Conservation (phyloP, 2,329 filamentous ascomycete species). For the Arthrobotrys sphaeroides region DNA sequence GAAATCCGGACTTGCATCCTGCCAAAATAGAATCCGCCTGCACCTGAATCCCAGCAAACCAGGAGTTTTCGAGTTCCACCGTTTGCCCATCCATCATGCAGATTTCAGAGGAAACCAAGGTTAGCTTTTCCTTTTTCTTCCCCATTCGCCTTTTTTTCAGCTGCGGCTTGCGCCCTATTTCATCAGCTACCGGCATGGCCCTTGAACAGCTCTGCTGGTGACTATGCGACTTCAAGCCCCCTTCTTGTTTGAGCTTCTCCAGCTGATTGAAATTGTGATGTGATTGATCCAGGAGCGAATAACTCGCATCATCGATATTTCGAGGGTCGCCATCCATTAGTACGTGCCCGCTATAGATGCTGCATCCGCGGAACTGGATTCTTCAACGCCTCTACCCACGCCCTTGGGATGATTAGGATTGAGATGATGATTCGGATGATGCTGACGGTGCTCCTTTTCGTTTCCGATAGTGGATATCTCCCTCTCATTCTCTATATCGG, state of each 20-base stretch:
- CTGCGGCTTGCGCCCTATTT: slow-evolving; percentile 21
- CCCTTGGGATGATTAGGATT: slow-evolving; percentile 11
- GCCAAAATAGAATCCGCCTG: slow-evolving; percentile 6
- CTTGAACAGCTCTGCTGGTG: slow-evolving; percentile 10
- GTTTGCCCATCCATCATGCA: slow-evolving; percentile 29
- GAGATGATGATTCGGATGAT: no score
- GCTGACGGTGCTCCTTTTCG: slow-evolving; percentile 17
- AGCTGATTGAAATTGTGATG: slow-evolving; percentile 33
- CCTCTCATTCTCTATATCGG: slow-evolving; percentile 53
- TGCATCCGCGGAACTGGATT: slow-evolving; percentile 27
- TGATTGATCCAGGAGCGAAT: slow-evolving; percentile 51
- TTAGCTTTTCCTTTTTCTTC: slow-evolving; percentile 12
- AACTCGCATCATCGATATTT: slow-evolving; percentile 52
- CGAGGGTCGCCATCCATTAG: slow-evolving; percentile 52
- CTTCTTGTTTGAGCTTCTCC: neutral
- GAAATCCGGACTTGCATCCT: slow-evolving; percentile 30
- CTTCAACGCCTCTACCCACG: slow-evolving; percentile 3
- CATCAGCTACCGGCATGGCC: slow-evolving; percentile 25
- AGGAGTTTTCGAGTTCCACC: slow-evolving; percentile 9
- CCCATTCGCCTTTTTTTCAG: slow-evolving; percentile 14
- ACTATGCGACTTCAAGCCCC: slow-evolving; percentile 13
- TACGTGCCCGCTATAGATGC: slow-evolving; percentile 36
- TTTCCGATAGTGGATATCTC: slow-evolving; percentile 42
- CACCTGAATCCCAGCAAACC: slow-evolving; percentile 16
- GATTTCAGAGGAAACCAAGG: slow-evolving; percentile 54